Evolutionary conservation across 2,329 filamentous ascomycete species (phyloP), one percentile per base, ranked within the genome.

Genomic region (Fusarium setosum): DNA sequence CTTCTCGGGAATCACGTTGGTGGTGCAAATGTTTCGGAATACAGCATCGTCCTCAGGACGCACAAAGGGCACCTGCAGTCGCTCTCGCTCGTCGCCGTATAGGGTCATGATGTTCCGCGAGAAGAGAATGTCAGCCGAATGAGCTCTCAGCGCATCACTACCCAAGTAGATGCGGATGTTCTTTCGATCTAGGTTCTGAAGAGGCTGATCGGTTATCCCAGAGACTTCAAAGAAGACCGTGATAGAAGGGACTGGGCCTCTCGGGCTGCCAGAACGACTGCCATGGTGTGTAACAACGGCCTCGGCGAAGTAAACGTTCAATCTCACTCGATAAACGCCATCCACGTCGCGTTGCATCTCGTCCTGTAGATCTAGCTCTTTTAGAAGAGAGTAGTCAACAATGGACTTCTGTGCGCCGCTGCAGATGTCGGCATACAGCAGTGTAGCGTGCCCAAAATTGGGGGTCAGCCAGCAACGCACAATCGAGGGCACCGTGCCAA

Each of bases 401-500:
- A 88, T 89, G 2, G 96, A 98, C 70, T 89, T 90, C 76, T 94
- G 94, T 6, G 96, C 97, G 2, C 95, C 96, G 3, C 93, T 95
- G 77, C 96, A 98, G 3, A 98, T 84, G 31, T 94, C 94, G 32
- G 94, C 96, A 75, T 98, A 98, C 6, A 97, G 83, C 15, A 98
- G 85, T 10, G 93, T 91, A 67, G 92, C 90, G 74, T 97, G 95
- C 13, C 94, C 95, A 79, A 97, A 98, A 72, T 93, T 90, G 32
- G 90, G 91, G 23, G 92, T 95, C 70, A 98, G 84, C 94, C 96
- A 98, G 81, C 96, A 99, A 62, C 96, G 91, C 57, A 98, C 92
- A 68, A 99, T 97, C 26, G 94, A 93, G 6, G 96, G 96, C 6
- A 97, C 94, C 7, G 94, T 91, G 12, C 95, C 94, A 15, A 97